Conservation (phyloP, 345 rosid species). For the Kernera saxatilis region DNA sequence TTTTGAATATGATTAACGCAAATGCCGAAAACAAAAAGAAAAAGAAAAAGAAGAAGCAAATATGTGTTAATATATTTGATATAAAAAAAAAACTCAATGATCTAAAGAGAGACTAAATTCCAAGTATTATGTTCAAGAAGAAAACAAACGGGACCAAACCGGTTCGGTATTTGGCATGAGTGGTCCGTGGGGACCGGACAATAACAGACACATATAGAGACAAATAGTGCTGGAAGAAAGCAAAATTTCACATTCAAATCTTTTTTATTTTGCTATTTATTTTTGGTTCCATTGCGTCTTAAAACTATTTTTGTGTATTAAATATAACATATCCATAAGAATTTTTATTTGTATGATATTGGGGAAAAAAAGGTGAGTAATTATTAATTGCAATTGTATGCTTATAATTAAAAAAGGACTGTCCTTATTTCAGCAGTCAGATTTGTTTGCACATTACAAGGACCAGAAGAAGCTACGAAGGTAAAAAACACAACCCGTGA, state of each 20-base stretch:
- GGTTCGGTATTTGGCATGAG: conserved; percentile 28
- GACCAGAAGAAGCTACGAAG: conserved; percentile 18
- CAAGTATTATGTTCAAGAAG: conserved; percentile 1
- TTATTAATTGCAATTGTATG: conserved; percentile 24
- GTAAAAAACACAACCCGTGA: conserved; percentile 33
- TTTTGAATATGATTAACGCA: neutral
- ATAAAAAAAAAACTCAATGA: neutral
- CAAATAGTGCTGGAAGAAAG: conserved; percentile 31
- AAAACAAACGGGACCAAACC: conserved; percentile 30
- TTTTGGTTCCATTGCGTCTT: neutral
- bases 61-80: neutral
- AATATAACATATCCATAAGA: conserved; percentile 13
- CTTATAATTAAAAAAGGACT: conserved; percentile 25
- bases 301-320: neutral
- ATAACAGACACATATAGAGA: conserved; percentile 20
- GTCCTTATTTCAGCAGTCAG: conserved; percentile 18
- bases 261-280: neutral
- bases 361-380: conserved; percentile 11
- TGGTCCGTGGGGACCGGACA: conserved; percentile 34
- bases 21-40: too few species aligned
- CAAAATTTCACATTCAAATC: conserved; percentile 19
- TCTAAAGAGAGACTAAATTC: neutral
- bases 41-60: neutral
- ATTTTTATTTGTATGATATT: neutral
- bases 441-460: conserved; percentile 29